phyloP scores from a whole-genome alignment of 2,329 filamentous ascomycete species.

The Claviceps arundinis region DNA sequence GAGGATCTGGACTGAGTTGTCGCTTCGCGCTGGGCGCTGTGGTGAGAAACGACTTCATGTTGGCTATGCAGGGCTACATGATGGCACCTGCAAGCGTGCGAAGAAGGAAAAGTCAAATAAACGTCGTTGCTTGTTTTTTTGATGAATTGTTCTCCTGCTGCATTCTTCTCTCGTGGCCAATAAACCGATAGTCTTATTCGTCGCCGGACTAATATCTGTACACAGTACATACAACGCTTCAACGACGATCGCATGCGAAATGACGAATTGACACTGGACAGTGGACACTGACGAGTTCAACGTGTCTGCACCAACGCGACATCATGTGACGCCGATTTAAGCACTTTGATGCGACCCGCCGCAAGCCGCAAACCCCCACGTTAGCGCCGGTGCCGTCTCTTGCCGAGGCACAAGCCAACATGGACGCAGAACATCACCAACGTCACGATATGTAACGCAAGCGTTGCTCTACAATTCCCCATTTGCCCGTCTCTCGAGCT shows the following conservation, averaged over 20 bases:
- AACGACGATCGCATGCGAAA: not conserved
- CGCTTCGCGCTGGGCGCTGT: conserved; percentile 34
- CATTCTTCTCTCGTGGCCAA: not conserved
- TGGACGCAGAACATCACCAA: conserved; percentile 1
- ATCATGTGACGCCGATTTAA: conserved; percentile 2
- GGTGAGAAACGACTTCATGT: conserved; percentile 46
- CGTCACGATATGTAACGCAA: not conserved
- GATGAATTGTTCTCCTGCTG: not conserved
- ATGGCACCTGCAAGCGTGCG: not conserved
- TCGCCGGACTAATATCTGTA: too few relatives aligned
- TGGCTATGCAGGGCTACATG: not conserved
- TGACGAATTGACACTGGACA: not conserved
- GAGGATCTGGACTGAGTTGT: conserved; percentile 20
- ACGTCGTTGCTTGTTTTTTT: not conserved
- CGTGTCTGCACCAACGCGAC: not conserved
- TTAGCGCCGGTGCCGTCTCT: not conserved
- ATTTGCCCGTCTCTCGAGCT: not conserved
- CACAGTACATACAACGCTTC: not conserved
- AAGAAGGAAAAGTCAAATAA: too few relatives aligned
- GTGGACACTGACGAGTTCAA: not conserved
- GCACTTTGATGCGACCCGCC: not conserved
- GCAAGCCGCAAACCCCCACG: not conserved
- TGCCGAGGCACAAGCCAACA: conserved; percentile 8
- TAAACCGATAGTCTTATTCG: too few relatives aligned
- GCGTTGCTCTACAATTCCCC: not conserved